Evolutionary conservation across 306 rosid genomes (phyloP), one percentile per base, ranked within the genome.

Genomic region (Betula pendula): DNA sequence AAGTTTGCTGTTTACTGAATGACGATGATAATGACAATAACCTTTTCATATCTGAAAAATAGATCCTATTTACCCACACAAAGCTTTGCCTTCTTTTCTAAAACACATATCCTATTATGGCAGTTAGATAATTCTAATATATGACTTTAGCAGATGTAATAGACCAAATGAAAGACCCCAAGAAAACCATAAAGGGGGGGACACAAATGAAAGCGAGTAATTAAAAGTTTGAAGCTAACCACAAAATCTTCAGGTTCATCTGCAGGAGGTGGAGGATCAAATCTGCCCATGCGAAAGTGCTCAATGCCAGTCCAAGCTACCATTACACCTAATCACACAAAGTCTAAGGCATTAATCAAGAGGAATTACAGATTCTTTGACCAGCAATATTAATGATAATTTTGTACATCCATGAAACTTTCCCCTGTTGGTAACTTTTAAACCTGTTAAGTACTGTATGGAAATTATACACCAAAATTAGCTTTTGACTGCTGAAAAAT

Each of bases 221-320:
- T 31, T 1, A 19, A 25, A 42, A 49, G 47, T 20, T 65, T 14
- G 74, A 75, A 84, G 74, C 90, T 80, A 79, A 92, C 98, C 93
- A 85, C 74, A 81, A 83, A 79, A 79, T 87, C 90, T 83, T 90
- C 98, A 19, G 96, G 95, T 71, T 94, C 98, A 85, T 85, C 89
- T 31, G 92, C 89, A 69, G 95, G 92, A 29, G 98, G 95, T 74
- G 98, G 96, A 77, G 98, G 95, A 79, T 92, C 96, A 76, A 89
- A 92, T 90, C 98, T 88, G 83, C 97, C 96, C 79, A 88, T 20
- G 51, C 92, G 82, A 44, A 85, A 94, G 82, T 94, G 93, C 84
- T 94, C 98, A 78, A 94, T 88, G 77, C 98, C 98, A n/a, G 97
- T 94, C 98, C 97, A 94, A 80, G 97, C 98, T 77, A 94, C 88